A percentile compares a stretch with the other conserved stretches of the same genome.
Conservation (phyloP, 2,329 filamentous ascomycete genomes). For the Calonectria fujianensis region DNA sequence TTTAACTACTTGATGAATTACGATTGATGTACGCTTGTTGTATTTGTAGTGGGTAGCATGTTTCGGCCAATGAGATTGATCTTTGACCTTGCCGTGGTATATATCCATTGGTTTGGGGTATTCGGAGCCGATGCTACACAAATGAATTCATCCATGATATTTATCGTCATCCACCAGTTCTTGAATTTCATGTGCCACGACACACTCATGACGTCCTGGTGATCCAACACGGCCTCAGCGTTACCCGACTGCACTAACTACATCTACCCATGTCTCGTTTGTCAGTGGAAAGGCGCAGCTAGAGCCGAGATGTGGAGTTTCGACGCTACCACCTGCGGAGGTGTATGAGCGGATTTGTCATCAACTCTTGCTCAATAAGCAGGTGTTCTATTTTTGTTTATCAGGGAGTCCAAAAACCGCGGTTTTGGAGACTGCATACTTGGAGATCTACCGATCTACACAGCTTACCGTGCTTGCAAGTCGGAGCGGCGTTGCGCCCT, state of each 20-base stretch:
- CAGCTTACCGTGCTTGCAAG: neutral
- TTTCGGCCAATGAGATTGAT: neutral
- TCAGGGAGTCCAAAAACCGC: neutral
- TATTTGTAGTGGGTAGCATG: neutral
- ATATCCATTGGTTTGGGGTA: neutral
- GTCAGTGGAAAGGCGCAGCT: slow-evolving; percentile 18
- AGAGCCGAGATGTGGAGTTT: slow-evolving; percentile 20
- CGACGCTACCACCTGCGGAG: neutral
- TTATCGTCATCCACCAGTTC: neutral
- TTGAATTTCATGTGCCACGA: neutral
- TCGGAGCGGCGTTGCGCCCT: neutral
- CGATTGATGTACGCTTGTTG: neutral
- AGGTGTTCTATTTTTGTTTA: neutral
- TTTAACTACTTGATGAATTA: neutral
- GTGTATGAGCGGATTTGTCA: slow-evolving; percentile 12
- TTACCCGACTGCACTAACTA: neutral
- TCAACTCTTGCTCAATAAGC: slow-evolving; percentile 19
- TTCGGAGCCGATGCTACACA: neutral
- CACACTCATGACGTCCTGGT: too few relatives aligned
- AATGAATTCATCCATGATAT: neutral
- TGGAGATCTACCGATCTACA: neutral
- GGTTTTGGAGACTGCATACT: neutral
- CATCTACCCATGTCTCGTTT: neutral
- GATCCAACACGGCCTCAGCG: neutral
- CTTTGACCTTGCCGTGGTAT: neutral